Conservation (phyloP, 208 protist species). For the Wallacemonas sp. region DNA sequence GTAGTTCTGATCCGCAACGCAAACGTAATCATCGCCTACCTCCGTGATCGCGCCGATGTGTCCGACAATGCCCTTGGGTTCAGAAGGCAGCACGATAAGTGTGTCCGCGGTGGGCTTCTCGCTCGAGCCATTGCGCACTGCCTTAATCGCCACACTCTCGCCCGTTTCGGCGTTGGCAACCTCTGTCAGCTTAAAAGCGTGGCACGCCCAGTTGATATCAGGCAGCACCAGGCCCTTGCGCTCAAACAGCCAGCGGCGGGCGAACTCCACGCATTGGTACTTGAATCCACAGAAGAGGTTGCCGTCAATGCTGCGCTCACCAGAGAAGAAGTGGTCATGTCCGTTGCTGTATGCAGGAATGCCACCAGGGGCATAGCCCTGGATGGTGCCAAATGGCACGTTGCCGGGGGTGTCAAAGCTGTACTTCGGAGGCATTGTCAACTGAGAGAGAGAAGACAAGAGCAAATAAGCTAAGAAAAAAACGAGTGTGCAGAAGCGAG, state of each 20-base stretch:
- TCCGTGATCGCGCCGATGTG: constrained; percentile 86
- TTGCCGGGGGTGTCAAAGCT: constrained; percentile 32
- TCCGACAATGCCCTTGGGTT: constrained; percentile 41
- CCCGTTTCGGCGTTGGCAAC: constrained; percentile 67
- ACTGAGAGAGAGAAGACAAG: constrained; percentile 2
- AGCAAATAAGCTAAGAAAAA: constrained; percentile 8
- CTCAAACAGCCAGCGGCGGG: constrained; percentile 81
- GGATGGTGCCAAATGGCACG: constrained; percentile 69
- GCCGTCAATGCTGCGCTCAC: constrained; percentile 73
- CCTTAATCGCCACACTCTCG: constrained; percentile 36
- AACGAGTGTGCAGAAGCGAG: background rate
- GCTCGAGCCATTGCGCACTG: constrained; percentile 54
- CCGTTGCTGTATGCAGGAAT: constrained; percentile 90
- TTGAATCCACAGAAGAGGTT: constrained; percentile 86
- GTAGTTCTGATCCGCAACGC: constrained; percentile 86
- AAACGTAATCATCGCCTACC: constrained; percentile 82
- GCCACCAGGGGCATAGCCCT: constrained; percentile 70
- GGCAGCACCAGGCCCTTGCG: constrained; percentile 77
- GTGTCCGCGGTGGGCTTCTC: constrained; percentile 71
- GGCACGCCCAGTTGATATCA: constrained; percentile 78
- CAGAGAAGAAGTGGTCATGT: constrained; percentile 85
- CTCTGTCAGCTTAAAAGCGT: constrained; percentile 69
- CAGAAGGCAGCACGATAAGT: constrained; percentile 74
- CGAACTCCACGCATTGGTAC: constrained; percentile 91
- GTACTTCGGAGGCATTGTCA: constrained; percentile 4